Evolutionary conservation across 768 basidiomycete genomes (phyloP), one percentile per base, ranked within the genome.

Genomic region (Neoboletus magnificus): DNA sequence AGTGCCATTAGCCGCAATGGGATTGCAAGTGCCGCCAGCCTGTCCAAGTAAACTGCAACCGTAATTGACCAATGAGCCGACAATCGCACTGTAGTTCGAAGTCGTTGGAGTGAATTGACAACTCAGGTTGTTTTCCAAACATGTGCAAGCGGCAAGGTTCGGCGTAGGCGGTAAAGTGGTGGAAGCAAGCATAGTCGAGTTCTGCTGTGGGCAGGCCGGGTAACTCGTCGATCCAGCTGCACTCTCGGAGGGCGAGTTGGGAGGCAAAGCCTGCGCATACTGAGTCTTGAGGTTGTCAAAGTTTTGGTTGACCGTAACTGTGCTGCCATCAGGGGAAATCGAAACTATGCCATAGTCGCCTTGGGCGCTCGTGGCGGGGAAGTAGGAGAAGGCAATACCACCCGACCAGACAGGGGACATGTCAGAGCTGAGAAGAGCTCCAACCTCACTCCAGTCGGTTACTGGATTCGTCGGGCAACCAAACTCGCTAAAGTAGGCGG

Each of bases 401-500:
- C 94, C 94, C 32, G 90, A 93, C 85, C 89, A 96, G 48, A 87
- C 84, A 52, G 84, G 72, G 20, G 85, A 79, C 82, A 94, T 91
- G 8, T 87, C 71, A 12, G 79, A 67, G 56, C 87, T 80, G 69
- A 91, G 90, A 27, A 96, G 77, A 27, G 86, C 82, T 45, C 71
- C 77, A 15, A 84, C 82, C 68, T 97, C 94, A 35, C 84, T 85
- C 91, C 92, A 97, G 41, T 54, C 43, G 33, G 85, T 73, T 64
- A 89, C 83, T 47, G 90, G 80, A 22, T 73, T 76, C 23, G 75
- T 77, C 66, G 86, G 82, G 69, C 89, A 91, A 54, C 92, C 90
- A 52, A 81, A 96, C 79, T 93, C 91, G 67, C 89, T 89, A 75
- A 96, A 91, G 77, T 96, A 95, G 10, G 92, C 91, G 2, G 83